Evolutionary conservation across 257 asterid species (phyloP), one percentile per base, ranked within the genome.

Genomic region (Nyctanthes arbortristis): DNA sequence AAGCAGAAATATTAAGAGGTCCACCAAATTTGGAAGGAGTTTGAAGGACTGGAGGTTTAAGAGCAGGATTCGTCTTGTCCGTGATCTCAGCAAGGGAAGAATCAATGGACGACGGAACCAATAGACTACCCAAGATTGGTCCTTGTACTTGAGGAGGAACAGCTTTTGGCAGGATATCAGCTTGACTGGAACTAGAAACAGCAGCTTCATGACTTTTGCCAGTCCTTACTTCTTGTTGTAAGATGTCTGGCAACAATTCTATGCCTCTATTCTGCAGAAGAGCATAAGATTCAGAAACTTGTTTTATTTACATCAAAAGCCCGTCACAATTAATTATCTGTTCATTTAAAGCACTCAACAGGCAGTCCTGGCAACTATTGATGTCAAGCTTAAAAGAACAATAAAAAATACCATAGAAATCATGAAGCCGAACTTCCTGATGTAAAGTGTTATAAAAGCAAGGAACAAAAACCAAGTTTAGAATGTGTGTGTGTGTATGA

Each of bases 221-320:
- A 30, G 77, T 45, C 84, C 84, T 91, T 68, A 89, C 62, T 71
- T 89, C 85, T 71, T 85, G 93, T 80, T 85, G 89, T 68, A 85
- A 37, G 66, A 84, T 60, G 47, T 85, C 95, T 4, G 99, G 97
- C 79, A 94, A 78, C 79, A 91, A 75, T 68, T 88, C 93, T 55
- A 91, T 76, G 70, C 99, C 83, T 77, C 85, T 91, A 61, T 71
- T 81, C 99, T 94, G 84, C 79, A 76, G 20, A 77, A 34, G 31
- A 75, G 39, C 14, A 67, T 6, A 45, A 65, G 55, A 33, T 20
- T 61, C 27, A 58, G 10, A 27, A 60, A 36, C 8, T 39, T 14
- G 11, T 49, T 36, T 58, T 7, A 3, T 55, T 27, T 13, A 55
- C 24, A 61, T 29, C 39, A 27, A 43, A 43, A 14, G 5, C 9